A percentile compares a stretch with the other conserved stretches of the same genome.
phyloP scores from a whole-genome alignment of 306 rosid genomes.

The Vigna unguiculata region DNA sequence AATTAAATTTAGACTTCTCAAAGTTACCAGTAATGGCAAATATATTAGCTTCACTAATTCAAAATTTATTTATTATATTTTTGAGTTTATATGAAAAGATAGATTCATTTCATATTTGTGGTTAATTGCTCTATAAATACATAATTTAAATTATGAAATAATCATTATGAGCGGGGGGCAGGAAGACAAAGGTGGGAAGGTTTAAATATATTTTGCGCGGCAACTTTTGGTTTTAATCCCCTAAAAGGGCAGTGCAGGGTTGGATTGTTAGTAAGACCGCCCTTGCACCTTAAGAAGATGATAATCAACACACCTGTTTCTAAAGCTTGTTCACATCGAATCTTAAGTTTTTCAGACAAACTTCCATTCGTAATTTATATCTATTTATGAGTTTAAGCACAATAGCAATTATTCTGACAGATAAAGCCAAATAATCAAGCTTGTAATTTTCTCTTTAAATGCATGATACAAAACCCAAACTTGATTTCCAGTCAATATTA shows the following conservation, averaged over 20 bases:
- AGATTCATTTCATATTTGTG: neutral
- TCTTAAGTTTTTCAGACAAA: neutral
- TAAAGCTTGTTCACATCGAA: slow-evolving; percentile 25
- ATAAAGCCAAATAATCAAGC: slow-evolving; percentile 1
- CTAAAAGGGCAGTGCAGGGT: neutral
- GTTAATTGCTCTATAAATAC: neutral
- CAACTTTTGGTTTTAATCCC: slow-evolving; percentile 2
- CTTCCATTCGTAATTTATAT: neutral
- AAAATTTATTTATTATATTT: neutral
- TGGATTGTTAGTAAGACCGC: neutral
- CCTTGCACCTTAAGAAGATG: slow-evolving; percentile 1
- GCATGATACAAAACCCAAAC: slow-evolving; percentile 11
- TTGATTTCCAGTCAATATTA: neutral
- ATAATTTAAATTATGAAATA: slow-evolving; percentile 26
- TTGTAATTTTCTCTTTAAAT: neutral
- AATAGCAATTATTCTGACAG: neutral
- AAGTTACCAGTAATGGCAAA: neutral
- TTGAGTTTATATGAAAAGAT: slow-evolving; percentile 12
- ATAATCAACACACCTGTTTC: slow-evolving; percentile 6
- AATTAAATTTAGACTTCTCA: slow-evolving; percentile 1
- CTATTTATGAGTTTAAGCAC: neutral
- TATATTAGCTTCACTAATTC: slow-evolving; percentile 7
- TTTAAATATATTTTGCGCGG: neutral
- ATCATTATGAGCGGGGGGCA: neutral
- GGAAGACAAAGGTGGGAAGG: slow-evolving; percentile 8